Evolutionary conservation across 1,284 basidiomycete species (phyloP).

Genomic region (Cutaneotrichosporon arboriforme): DNA sequence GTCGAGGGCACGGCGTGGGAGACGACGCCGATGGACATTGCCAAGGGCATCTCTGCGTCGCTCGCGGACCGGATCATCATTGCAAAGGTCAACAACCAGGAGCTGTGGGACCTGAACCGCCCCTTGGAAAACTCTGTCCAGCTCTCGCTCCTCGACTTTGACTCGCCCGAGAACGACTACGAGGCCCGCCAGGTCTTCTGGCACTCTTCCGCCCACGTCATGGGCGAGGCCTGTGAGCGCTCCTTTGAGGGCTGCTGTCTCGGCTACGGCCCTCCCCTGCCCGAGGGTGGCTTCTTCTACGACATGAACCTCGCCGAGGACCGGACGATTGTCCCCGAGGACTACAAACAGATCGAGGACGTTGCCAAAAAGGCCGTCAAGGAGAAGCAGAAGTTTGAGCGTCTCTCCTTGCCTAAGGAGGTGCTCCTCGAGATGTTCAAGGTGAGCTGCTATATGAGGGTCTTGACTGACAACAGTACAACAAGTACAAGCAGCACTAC

Average conservation of each 20-base stretch:
- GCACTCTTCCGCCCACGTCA: slow-evolving; percentile 98
- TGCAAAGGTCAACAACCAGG: slow-evolving; percentile 76
- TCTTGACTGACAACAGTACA: slow-evolving; percentile 62
- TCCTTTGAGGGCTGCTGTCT: slow-evolving; percentile 92
- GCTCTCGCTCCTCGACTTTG: slow-evolving; percentile 88
- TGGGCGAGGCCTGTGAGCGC: slow-evolving; percentile 95
- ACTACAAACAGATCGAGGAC: slow-evolving; percentile 87
- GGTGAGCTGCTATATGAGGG: slow-evolving; percentile 51
- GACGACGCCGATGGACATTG: slow-evolving; percentile 91
- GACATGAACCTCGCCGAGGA: slow-evolving; percentile 65
- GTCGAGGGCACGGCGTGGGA: slow-evolving; percentile 86
- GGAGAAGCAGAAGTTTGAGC: slow-evolving; percentile 96
- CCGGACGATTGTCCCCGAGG: slow-evolving; percentile 68
- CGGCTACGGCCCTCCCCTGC: slow-evolving; percentile 87
- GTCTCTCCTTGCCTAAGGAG: slow-evolving; percentile 88
- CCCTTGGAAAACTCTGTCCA: slow-evolving; percentile 78
- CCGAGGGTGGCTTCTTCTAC: slow-evolving; percentile 99
- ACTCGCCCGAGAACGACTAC: slow-evolving; percentile 77
- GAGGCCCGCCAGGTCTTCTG: slow-evolving; percentile 88
- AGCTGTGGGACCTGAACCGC: slow-evolving; percentile 90
- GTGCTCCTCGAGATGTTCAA: slow-evolving; percentile 93
- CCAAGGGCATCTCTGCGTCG: slow-evolving; percentile 78
- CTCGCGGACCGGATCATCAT: slow-evolving; percentile 88
- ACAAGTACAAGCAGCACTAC: slow-evolving; percentile 97
- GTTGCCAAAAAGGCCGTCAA: slow-evolving; percentile 82